A percentile compares a stretch with the other conserved stretches of the same genome.
Evolutionary conservation across 2,329 filamentous ascomycete species (phyloP).

Genomic region (Epichloe typhina): DNA sequence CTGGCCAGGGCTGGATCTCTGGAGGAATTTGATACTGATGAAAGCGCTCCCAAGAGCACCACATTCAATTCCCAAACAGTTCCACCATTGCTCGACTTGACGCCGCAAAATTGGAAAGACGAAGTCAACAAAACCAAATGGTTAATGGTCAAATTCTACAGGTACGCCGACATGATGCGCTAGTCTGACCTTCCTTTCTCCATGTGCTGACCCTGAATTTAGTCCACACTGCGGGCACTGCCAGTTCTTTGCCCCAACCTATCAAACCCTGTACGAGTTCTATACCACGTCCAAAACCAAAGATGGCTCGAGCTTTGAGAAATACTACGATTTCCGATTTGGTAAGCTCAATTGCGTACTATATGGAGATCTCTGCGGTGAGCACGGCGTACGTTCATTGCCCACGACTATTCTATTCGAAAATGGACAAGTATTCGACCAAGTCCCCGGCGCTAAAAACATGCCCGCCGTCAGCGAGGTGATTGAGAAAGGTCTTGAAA

Average conservation of each 20-base stretch:
- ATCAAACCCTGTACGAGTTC: slow-evolving; percentile 88
- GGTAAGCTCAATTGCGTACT: slow-evolving; percentile 75
- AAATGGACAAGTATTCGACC: slow-evolving; percentile 55
- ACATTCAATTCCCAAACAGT: slow-evolving; percentile 55
- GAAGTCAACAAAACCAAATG: slow-evolving; percentile 41
- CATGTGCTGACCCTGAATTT: slow-evolving; percentile 14
- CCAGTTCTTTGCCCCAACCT: slow-evolving; percentile 65
- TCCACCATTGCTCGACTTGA: slow-evolving; percentile 50
- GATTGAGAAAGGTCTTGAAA: slow-evolving; percentile 66
- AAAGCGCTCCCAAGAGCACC: slow-evolving; percentile 27
- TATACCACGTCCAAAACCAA: slow-evolving; percentile 77
- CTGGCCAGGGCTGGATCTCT: slow-evolving; percentile 16
- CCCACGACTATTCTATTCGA: slow-evolving; percentile 73
- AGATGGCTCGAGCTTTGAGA: slow-evolving; percentile 49
- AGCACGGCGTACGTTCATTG: slow-evolving; percentile 54
- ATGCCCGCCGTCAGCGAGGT: slow-evolving; percentile 54
- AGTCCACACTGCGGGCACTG: slow-evolving; percentile 61
- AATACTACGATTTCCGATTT: slow-evolving; percentile 84
- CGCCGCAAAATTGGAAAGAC: slow-evolving; percentile 41
- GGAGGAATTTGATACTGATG: slow-evolving; percentile 23
- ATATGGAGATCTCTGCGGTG: slow-evolving; percentile 62
- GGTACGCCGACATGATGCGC: slow-evolving; percentile 28
- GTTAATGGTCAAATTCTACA: slow-evolving; percentile 51
- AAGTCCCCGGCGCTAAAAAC: slow-evolving; percentile 51
- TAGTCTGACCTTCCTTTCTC: not conserved